These are phyloP conservation scores for Asterophora lycoperdoides DNA, from an alignment of 768 basidiomycete species.

Conservation along the genomic window DNA sequence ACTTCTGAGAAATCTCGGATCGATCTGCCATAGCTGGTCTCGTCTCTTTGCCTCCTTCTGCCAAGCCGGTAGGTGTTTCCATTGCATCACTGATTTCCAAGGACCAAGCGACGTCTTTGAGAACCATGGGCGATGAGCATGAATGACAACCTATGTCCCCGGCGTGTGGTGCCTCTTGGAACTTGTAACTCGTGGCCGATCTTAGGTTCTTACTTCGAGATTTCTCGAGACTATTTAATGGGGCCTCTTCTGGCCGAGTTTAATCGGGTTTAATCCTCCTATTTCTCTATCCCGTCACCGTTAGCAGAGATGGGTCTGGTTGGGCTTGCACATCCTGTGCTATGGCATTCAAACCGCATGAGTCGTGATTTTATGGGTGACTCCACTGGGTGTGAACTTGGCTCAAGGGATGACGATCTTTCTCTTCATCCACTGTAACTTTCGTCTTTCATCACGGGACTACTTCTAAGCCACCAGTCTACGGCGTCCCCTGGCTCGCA, in stretches of 20 bases:
- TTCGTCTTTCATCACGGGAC: constrained; percentile 27
- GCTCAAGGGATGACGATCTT: constrained; percentile 27
- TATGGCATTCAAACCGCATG: constrained; percentile 25
- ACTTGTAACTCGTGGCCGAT: background rate
- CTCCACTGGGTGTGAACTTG: constrained; percentile 21
- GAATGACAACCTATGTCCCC: no score
- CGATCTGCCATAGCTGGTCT: background rate
- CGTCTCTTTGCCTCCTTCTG: background rate
- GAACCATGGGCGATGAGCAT: no score
- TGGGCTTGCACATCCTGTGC: constrained; percentile 24
- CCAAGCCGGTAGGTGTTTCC: no score
- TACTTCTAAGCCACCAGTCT: constrained; percentile 31
- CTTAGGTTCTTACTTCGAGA: background rate
- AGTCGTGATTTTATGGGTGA: constrained; percentile 17
- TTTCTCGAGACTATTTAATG: background rate
- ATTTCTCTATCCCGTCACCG: background rate
- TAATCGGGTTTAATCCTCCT: background rate
- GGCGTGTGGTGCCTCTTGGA: background rate
- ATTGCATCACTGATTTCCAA: no score
- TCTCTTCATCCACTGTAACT: constrained; percentile 30
- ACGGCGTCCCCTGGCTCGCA: constrained; percentile 23
- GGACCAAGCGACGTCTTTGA: no score
- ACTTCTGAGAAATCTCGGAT: background rate
- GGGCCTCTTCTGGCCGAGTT: background rate
- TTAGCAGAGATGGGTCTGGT: constrained; percentile 19